Evolutionary conservation across 176 grass and related monocot species (phyloP).

Genomic region (Microstegium vimineum): DNA sequence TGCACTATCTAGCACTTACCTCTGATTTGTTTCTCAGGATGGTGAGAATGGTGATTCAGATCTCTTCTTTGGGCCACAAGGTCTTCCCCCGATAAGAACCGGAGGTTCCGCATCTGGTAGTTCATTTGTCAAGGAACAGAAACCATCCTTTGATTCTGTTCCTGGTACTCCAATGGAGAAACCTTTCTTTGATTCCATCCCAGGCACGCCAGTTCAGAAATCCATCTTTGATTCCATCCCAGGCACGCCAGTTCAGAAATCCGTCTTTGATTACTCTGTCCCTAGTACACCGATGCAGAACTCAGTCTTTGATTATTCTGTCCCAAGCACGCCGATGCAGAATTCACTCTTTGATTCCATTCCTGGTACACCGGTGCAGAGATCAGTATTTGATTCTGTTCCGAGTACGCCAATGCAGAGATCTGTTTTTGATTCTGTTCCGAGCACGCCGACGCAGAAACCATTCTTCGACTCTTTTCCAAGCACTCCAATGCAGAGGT

Average conservation of each 20-base stretch:
- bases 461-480: slow-evolving; percentile 72
- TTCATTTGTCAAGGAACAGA: slow-evolving; percentile 51
- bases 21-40: slow-evolving; percentile 50
- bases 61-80: slow-evolving; percentile 79
- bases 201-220: slow-evolving; percentile 54
- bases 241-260: slow-evolving; percentile 44
- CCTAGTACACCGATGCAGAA: slow-evolving; percentile 53
- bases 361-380: slow-evolving; percentile 45
- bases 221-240: slow-evolving; percentile 53
- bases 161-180: slow-evolving; percentile 51
- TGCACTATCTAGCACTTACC: slow-evolving; percentile 4
- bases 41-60: slow-evolving; percentile 69
- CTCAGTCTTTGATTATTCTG: slow-evolving; percentile 48
- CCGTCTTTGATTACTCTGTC: slow-evolving; percentile 67
- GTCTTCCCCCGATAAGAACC: slow-evolving; percentile 81
- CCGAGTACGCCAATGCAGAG: slow-evolving; percentile 42
- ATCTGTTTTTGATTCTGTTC: slow-evolving; percentile 64
- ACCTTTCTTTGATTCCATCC: slow-evolving; percentile 73
- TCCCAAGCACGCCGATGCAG: slow-evolving; percentile 25
- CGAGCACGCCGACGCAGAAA: slow-evolving; percentile 56
- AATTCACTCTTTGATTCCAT: slow-evolving; percentile 48
- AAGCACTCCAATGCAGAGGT: slow-evolving; percentile 58
- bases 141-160: slow-evolving; percentile 59
- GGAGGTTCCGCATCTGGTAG: slow-evolving; percentile 53
- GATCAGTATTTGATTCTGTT: slow-evolving; percentile 62